A percentile compares a stretch with the other conserved stretches of the same genome.
These are phyloP conservation scores for Acrocalymma vagum DNA, from an alignment of 2,329 filamentous ascomycete genomes.

Conservation along the genomic window DNA sequence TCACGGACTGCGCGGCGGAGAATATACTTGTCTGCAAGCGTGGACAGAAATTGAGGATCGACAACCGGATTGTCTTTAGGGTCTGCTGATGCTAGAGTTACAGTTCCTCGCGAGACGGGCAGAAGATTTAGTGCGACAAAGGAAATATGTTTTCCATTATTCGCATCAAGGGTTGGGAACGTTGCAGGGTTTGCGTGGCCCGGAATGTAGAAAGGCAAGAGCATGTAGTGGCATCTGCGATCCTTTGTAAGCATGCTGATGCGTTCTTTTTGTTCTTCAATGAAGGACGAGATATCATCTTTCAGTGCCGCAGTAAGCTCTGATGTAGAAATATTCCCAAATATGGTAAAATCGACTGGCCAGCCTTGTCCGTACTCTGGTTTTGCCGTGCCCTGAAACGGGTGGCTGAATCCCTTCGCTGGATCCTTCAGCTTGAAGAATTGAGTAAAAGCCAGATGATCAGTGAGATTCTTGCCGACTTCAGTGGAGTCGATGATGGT, in stretches of 20 bases:
- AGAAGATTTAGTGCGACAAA: slow-evolving; percentile 21
- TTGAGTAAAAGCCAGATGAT: slow-evolving; percentile 21
- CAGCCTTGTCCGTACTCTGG: slow-evolving; percentile 28
- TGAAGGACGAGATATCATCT: slow-evolving; percentile 6
- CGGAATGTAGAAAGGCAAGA: slow-evolving; percentile 21
- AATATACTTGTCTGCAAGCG: slow-evolving; percentile 29
- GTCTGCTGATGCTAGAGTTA: slow-evolving; percentile 25
- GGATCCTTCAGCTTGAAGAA: slow-evolving; percentile 26
- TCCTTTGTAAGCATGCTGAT: slow-evolving; percentile 8
- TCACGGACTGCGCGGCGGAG: slow-evolving; percentile 22
- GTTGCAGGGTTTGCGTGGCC: slow-evolving; percentile 7
- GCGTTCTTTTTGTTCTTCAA: not conserved
- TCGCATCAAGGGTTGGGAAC: slow-evolving; percentile 11
- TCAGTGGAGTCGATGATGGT: slow-evolving; percentile 19
- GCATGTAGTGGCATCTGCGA: slow-evolving; percentile 22
- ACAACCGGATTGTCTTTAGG: slow-evolving; percentile 23
- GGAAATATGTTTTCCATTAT: slow-evolving; percentile 20
- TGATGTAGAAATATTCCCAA: slow-evolving; percentile 19
- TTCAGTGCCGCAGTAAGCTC: slow-evolving; percentile 8
- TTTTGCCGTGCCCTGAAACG: slow-evolving; percentile 17
- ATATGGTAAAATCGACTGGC: slow-evolving; percentile 21
- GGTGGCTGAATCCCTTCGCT: slow-evolving; percentile 21
- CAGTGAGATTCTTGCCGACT: slow-evolving; percentile 35
- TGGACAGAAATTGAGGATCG: slow-evolving; percentile 30
- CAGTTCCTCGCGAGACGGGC: slow-evolving; percentile 30